Base-by-base conservation (phyloP, 73 alveolate species). In the Paramecium sonneborni region DNA sequence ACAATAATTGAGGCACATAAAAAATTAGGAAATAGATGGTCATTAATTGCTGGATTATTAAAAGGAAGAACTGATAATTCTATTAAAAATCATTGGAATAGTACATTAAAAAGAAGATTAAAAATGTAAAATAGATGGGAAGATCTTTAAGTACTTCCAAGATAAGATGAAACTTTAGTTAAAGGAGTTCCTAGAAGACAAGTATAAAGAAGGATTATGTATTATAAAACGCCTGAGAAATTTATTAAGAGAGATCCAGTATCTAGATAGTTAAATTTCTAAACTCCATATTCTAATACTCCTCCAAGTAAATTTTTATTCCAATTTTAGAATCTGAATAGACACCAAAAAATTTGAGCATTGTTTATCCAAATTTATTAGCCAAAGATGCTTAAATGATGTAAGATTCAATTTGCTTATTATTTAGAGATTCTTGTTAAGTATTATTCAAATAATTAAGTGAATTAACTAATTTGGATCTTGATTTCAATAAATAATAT, bases 21-120 rank as follows among this genome's bases (percentile, higher is more conserved):
- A 68, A 93, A 91, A 91, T 92, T 96, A 34, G 99, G 99, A 14
- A 97, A 97, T 90, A 94, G 98, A 90, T 97, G 99, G 99, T 96
- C 99, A 48, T 97, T 93, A 76, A 97, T 97, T 11, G 95, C 99
- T 15, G 95, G 94, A 76, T 68, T 95, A 46, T 93, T 97, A 68
- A 92, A 93, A 39, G 99, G 99, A n/a, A 94, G 99, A 72, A 96
- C 98, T 18, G 99, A 97, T 88, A 97, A 97, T 88, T 95, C 98
- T 57, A 97, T 97, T n/a, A 97, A 97, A 92, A 97, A 97, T 86
- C 99, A 97, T 93, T 97, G 97, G 97, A 97, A 97, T 92, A 95
- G 98, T 26, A 92, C 98, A 35, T 86, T 96, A 93, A 96, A 97
- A 87, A 57, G 94, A 41, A 88, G 87, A 44, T 48, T 88, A 10